phyloP scores from a whole-genome alignment of 73 alveolate species.

The Symbiodinium pilosum region DNA sequence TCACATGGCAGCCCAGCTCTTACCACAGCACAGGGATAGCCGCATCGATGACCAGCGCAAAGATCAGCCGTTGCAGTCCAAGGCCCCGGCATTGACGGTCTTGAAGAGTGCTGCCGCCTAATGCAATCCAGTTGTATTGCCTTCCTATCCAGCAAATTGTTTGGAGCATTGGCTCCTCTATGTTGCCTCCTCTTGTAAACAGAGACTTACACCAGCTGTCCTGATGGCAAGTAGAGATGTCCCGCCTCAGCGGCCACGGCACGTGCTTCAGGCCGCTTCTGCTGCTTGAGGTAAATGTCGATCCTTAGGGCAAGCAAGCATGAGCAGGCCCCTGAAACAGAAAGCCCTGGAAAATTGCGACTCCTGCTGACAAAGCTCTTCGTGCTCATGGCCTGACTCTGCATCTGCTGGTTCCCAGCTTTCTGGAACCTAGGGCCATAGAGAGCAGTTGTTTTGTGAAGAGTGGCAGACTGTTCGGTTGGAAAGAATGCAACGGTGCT shows the following conservation, averaged over 20 bases:
- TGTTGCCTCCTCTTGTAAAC: no score
- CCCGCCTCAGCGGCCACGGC: constrained; percentile 26
- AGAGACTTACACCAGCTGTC: no score
- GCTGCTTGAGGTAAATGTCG: constrained; percentile 47
- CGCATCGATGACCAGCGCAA: no score
- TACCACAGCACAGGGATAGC: no score
- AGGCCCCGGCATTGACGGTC: background rate
- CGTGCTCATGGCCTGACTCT: constrained; percentile 67
- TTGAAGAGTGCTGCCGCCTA: constrained; percentile 7
- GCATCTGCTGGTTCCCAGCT: constrained; percentile 75
- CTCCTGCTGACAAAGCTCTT: background rate
- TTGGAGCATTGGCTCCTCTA: no score
- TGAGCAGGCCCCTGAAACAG: background rate
- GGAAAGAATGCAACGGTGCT: no score
- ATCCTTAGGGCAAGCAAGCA: background rate
- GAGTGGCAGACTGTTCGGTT: no score
- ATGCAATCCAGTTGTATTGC: no score
- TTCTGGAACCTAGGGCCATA: constrained; percentile 13
- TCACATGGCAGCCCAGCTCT: no score
- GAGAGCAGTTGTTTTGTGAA: no score
- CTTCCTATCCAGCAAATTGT: background rate
- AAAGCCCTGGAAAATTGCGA: background rate
- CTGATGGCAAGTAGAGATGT: no score
- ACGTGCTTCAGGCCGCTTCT: constrained; percentile 71
- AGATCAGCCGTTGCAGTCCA: no score